phyloP scores from a whole-genome alignment of 2,329 filamentous ascomycete species.

The Scopulariopsis brevicaulis region DNA sequence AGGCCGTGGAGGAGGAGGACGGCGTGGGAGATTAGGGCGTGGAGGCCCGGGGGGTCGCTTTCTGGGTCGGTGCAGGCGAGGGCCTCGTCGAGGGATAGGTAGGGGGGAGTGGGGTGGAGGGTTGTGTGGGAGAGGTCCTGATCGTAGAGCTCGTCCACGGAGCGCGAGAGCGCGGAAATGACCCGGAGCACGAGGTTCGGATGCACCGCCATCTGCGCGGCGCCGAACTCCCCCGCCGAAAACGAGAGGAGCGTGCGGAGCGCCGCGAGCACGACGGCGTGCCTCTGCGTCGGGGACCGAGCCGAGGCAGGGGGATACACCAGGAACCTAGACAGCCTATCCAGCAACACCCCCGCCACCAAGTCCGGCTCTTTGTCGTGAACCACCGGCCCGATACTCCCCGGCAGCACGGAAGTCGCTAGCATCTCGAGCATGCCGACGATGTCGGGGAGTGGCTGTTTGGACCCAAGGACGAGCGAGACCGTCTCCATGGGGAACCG shows the following conservation, averaged over 20 bases:
- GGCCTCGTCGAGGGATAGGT: constrained; percentile 5
- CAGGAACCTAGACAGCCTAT: constrained; percentile 52
- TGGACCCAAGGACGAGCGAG: constrained; percentile 54
- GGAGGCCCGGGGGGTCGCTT: constrained; percentile 19
- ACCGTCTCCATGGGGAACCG: constrained; percentile 55
- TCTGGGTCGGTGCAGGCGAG: neutral
- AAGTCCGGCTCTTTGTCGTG: constrained; percentile 28
- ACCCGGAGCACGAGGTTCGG: constrained; percentile 61
- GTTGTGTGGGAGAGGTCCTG: constrained; percentile 26
- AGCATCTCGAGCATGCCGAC: constrained; percentile 54
- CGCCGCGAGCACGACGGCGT: constrained; percentile 30
- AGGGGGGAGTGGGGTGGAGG: constrained; percentile 21
- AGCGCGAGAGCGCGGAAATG: constrained; percentile 48
- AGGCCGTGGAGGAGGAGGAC: constrained; percentile 39
- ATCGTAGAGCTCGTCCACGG: constrained; percentile 67
- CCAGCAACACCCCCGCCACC: constrained; percentile 38
- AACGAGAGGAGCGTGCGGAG: constrained; percentile 49
- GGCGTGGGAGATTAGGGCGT: constrained; percentile 34
- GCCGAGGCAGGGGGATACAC: constrained; percentile 32
- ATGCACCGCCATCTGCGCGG: constrained; percentile 55
- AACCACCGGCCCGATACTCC: constrained; percentile 55
- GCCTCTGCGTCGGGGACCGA: constrained; percentile 21
- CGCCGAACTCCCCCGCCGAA: constrained; percentile 49
- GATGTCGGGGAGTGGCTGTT: constrained; percentile 53
- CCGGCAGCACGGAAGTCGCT: constrained; percentile 50